phyloP scores from a whole-genome alignment of 2,329 filamentous ascomycete species.

The Polychaeton citri region DNA sequence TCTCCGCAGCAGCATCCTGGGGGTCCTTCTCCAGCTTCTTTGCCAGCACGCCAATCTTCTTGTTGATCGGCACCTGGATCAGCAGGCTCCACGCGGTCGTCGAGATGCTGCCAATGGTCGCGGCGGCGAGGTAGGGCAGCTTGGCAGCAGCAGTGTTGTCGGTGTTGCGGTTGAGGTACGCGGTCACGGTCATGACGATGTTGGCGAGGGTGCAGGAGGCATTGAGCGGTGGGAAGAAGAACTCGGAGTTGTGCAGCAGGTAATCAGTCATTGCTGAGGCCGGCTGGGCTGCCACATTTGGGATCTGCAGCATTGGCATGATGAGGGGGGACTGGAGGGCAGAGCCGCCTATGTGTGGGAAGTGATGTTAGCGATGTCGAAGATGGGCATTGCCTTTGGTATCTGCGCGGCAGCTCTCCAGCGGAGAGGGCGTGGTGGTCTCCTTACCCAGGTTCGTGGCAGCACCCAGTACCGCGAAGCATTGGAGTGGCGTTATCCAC shows the following conservation, averaged over 20 bases:
- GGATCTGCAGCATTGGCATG: constrained; percentile 17
- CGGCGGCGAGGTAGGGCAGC: constrained; percentile 11
- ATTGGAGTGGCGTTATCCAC: constrained; percentile 19
- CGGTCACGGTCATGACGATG: constrained; percentile 13
- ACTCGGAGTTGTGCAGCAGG: constrained; percentile 17
- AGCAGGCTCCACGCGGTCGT: constrained; percentile 17
- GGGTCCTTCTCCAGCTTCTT: constrained; percentile 11
- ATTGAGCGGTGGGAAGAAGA: constrained; percentile 20
- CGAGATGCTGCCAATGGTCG: constrained; percentile 12
- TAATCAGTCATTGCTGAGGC: constrained; percentile 14
- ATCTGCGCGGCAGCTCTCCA: too few species aligned
- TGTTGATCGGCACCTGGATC: constrained; percentile 20
- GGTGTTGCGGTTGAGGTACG: constrained; percentile 14
- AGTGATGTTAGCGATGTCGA: not conserved
- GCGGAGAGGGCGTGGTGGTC: too few species aligned
- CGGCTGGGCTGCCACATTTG: constrained; percentile 13
- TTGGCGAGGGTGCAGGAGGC: constrained; percentile 17
- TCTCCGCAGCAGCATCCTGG: constrained; percentile 14
- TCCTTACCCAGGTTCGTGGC: constrained; percentile 18
- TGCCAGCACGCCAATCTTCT: constrained; percentile 13
- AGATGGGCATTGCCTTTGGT: too few species aligned
- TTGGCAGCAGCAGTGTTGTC: constrained; percentile 10
- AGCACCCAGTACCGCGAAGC: constrained; percentile 15
- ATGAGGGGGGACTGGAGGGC: constrained; percentile 19
- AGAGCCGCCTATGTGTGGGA: constrained; percentile 12